Evolutionary conservation across 139 green algal species (phyloP), one percentile per base, ranked within the genome.

Genomic region (Tetradesmus obliquus): DNA sequence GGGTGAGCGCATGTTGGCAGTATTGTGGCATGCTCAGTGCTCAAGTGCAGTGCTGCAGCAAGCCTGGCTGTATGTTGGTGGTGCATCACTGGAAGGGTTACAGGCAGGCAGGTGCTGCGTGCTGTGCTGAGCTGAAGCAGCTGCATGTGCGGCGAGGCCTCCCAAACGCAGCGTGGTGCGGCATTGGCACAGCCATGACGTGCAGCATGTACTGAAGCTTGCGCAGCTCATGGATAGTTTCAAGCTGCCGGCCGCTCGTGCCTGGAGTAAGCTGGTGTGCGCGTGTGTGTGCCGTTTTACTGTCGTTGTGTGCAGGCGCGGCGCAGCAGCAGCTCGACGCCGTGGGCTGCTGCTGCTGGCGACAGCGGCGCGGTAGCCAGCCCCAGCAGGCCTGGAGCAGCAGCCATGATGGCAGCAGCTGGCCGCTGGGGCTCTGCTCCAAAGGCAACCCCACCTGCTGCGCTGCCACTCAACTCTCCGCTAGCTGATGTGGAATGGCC

Each of bases 401-500:
- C 62, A 82, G 57, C 17, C n/a, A 82, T 82, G n/a, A 53, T 53
- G 24, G 76, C 76, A 5, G 32, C 80, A 58, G 71, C 71, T 55
- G 87, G 51, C 19, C 71, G n/a, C 10, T 84, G 71, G 87, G 54
- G n/a, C 6, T 74, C 88, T 15, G 88, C 88, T 62, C 24, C 79
- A 60, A 71, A 20, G 32, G 54, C 82, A 32, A 54, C 80, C n/a
- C 58, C 79, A 20, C 79, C 81, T 54, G 19, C 89, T 69, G 60
- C 79, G 51, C 51, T n/a, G 69, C 88, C 88, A 9, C 62, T 88
- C 19, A 69, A 69, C 62, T 55, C 88, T 3, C 32, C 80, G 55
- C 88, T 92, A 1, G 88, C 88, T 45, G 88, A 92, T 66, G 51
- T 92, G 4, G 88, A 92, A 80, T 92, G 88, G 88, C 88, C 88